These are phyloP conservation scores for Tillandsia fasciculata DNA, from an alignment of 176 grass and related monocot species.

Conservation along the genomic window DNA sequence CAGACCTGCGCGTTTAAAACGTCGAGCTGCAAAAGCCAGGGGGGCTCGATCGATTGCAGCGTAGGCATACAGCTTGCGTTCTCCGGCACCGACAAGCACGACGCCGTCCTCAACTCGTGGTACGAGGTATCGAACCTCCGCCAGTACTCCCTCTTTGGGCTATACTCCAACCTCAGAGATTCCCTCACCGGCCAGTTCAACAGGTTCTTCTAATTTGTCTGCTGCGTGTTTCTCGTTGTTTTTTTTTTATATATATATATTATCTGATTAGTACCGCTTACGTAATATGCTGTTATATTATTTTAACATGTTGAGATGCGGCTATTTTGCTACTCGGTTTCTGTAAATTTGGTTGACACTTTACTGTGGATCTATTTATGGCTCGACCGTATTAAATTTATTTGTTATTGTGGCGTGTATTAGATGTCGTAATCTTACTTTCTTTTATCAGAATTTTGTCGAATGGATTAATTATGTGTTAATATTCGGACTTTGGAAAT, in stretches of 20 bases:
- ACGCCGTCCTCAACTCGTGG: constrained; percentile 81
- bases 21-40: constrained; percentile 40
- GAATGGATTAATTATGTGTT: too few species aligned
- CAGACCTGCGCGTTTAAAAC: constrained; percentile 47
- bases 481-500: too few species aligned
- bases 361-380: neutral
- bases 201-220: constrained; percentile 33
- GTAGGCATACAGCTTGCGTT: constrained; percentile 70
- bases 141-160: constrained; percentile 70
- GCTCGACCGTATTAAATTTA: neutral
- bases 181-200: constrained; percentile 49
- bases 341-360: neutral
- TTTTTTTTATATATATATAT: neutral
- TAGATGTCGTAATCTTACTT: too few species aligned
- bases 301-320: neutral
- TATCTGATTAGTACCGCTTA: neutral
- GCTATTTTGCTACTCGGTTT: neutral
- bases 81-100: constrained; percentile 79
- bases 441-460: too few species aligned
- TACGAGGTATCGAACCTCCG: constrained; percentile 84
- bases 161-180: constrained; percentile 73
- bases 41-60: constrained; percentile 61
- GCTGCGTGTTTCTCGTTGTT: neutral
- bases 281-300: neutral
- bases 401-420: too few species aligned